These are phyloP conservation scores for Monosporascus sp. DNA, from an alignment of 2,329 filamentous ascomycete species.

Conservation along the genomic window DNA sequence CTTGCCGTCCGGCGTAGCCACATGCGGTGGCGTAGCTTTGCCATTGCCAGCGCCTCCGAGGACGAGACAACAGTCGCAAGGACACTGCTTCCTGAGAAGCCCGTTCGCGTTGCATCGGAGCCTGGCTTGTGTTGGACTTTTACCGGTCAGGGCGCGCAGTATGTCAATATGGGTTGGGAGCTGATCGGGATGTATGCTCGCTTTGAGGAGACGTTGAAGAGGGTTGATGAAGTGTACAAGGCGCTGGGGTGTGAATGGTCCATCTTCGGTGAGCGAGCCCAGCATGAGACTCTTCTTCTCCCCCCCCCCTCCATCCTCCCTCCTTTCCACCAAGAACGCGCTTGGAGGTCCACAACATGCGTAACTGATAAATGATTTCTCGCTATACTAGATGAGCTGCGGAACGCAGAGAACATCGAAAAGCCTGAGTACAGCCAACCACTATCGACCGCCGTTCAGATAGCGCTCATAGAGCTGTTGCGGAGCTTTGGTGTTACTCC, in stretches of 20 bases:
- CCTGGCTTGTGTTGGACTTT: constrained; percentile 24
- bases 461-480: constrained; percentile 30
- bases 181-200: constrained; percentile 22
- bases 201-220: constrained; percentile 13
- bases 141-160: constrained; percentile 26
- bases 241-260: constrained; percentile 22
- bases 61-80: neutral
- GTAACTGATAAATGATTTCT: constrained; percentile 2
- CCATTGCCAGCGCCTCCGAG: constrained; percentile 10
- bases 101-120: constrained; percentile 14
- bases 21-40: constrained; percentile 23
- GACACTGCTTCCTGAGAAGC: constrained; percentile 7
- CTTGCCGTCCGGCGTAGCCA: constrained; percentile 21
- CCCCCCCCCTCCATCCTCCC: neutral
- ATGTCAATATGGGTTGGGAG: constrained; percentile 19
- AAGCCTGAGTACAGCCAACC: constrained; percentile 22
- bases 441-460: constrained; percentile 28
- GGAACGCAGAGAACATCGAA: neutral
- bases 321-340: constrained; percentile 4
- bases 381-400: constrained; percentile 14
- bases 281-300: no score
- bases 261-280: constrained; percentile 15
- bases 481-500: constrained; percentile 21
- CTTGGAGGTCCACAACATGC: neutral
- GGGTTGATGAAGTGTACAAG: constrained; percentile 11